A percentile compares a stretch with the other conserved stretches of the same genome.
These are phyloP conservation scores for Auricularia heimuer DNA, from an alignment of 768 basidiomycete genomes.

Conservation along the genomic window DNA sequence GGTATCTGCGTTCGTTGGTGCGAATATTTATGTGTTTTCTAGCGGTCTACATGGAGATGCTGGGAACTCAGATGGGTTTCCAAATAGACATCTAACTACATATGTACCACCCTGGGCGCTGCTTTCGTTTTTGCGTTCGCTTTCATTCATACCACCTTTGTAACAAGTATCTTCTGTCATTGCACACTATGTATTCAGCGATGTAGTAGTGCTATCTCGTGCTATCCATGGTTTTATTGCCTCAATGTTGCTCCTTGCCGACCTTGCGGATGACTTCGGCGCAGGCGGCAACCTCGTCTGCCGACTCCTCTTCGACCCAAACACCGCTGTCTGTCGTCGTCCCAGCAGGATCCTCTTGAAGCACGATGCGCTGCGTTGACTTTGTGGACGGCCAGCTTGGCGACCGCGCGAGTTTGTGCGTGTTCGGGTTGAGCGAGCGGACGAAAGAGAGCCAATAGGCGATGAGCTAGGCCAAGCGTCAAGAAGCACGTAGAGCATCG, in stretches of 20 bases:
- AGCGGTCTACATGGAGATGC: constrained; percentile 84
- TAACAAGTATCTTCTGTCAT: too few species aligned
- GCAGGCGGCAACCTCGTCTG: constrained; percentile 29
- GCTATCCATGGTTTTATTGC: not conserved
- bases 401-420: constrained; percentile 40
- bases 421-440: constrained; percentile 45
- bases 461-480: constrained; percentile 2
- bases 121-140: not conserved
- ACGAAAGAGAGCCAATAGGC: constrained; percentile 41
- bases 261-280: constrained; percentile 27
- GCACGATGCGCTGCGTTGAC: constrained; percentile 34
- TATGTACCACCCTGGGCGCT: not conserved
- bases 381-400: constrained; percentile 33
- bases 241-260: constrained; percentile 27
- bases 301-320: constrained; percentile 30
- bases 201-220: not conserved
- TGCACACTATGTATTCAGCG: too few species aligned
- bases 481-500: constrained; percentile 11
- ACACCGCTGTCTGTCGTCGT: constrained; percentile 29
- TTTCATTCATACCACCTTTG: too few species aligned
- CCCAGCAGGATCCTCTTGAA: constrained; percentile 29
- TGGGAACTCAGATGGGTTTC: constrained; percentile 73
- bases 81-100: constrained; percentile 2
- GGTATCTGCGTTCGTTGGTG: not conserved
- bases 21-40: not conserved